Conservation (phyloP, 148 eudicot genomes). For the Selenicereus undatus region DNA sequence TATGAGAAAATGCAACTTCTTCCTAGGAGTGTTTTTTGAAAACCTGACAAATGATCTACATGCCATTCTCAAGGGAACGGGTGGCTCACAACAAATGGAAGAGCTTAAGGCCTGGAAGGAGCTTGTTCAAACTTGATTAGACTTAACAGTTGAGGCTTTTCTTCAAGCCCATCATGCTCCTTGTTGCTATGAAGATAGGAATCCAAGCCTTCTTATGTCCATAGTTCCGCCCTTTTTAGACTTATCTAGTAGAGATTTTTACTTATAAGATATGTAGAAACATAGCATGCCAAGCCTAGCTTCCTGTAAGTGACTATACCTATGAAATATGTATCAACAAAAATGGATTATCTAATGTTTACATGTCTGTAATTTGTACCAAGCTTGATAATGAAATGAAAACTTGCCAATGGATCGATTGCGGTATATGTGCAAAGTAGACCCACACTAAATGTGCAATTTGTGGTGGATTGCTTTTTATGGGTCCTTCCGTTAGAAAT, state of each 20-base stretch:
- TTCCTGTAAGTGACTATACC: conserved; percentile 52
- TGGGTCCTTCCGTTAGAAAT: conserved; percentile 44
- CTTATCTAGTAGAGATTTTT: conserved; percentile 51
- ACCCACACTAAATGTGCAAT: conserved; percentile 66
- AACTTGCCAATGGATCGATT: conserved; percentile 63
- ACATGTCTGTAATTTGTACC: conserved; percentile 58
- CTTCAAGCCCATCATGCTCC: conserved; percentile 46
- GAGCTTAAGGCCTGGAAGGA: conserved; percentile 45
- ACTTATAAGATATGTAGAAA: conserved; percentile 57
- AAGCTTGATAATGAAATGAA: conserved; percentile 63
- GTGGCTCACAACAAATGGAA: conserved; percentile 48
- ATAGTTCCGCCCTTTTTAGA: conserved; percentile 46
- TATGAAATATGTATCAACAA: conserved; percentile 45
- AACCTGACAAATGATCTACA: conserved; percentile 43
- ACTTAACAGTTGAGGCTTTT: conserved; percentile 39
- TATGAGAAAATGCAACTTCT: conserved; percentile 47
- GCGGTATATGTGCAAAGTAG: conserved; percentile 64
- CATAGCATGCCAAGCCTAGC: conserved; percentile 51
- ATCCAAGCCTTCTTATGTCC: conserved; percentile 60
- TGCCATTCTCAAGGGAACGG: conserved; percentile 48
- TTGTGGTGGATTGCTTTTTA: conserved; percentile 42
- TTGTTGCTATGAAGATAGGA: conserved; percentile 57
- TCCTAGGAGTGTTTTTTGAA: conserved; percentile 41
- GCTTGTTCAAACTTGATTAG: conserved; percentile 50
- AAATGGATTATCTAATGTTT: conserved; percentile 61